Conservation (phyloP, 306 rosid genomes). For the Medicago ruthenica region DNA sequence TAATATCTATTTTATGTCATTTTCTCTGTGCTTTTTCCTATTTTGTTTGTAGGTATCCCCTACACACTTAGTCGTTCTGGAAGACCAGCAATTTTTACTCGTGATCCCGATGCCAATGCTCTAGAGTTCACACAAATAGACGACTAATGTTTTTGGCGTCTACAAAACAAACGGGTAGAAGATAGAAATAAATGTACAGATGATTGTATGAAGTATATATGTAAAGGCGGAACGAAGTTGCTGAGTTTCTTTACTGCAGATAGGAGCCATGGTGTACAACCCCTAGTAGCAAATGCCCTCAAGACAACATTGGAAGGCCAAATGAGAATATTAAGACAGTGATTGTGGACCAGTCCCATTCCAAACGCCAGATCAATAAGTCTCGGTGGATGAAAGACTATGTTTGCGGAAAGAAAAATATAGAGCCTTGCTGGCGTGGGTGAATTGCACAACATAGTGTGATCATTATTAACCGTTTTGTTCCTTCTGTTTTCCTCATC, state of each 20-base stretch:
- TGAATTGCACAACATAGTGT: neutral
- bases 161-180: no score
- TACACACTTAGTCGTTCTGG: constrained; percentile 95
- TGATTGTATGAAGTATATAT: constrained; percentile 20
- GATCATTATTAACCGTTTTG: neutral
- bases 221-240: neutral
- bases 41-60: constrained; percentile 73
- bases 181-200: constrained; percentile 29
- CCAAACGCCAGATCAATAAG: no score
- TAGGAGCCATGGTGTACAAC: neutral
- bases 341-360: no score
- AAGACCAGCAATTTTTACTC: constrained; percentile 92
- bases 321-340: neutral
- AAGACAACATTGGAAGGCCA: neutral
- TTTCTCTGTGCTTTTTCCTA: constrained; percentile 24
- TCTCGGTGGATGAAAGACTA: no score
- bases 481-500: neutral
- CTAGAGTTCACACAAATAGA: constrained; percentile 89
- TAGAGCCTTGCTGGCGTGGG: neutral
- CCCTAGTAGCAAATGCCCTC: neutral
- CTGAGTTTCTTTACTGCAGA: constrained; percentile 5
- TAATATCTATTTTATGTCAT: neutral
- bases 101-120: constrained; percentile 95
- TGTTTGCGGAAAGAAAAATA: neutral
- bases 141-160: constrained; percentile 43